Evolutionary conservation across 139 green algal species (phyloP), one percentile per base, ranked within the genome.

Genomic region (Edaphochlamys debaryana): DNA sequence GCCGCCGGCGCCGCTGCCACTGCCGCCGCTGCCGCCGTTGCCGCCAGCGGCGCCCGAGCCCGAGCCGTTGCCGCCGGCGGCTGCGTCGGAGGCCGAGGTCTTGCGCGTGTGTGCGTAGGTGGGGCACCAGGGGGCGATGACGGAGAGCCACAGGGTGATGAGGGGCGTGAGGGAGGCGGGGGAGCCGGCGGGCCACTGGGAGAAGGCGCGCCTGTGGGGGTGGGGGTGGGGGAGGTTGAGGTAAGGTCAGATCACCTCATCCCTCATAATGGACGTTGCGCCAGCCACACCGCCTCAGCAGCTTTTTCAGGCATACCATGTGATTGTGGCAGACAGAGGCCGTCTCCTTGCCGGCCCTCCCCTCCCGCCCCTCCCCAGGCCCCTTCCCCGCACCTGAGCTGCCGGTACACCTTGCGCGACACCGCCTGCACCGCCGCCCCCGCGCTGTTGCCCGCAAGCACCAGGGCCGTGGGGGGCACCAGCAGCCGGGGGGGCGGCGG

Each of bases 391-490:
- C 34, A 88, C 79, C 89, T 83, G 40, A 96, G 90, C 54, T 94
- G 89, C 52, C 93, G 86, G 89, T 94, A 97, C 67, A 97, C 63
- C 56, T 93, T 92, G 4, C 89, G 82, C 11, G 84, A 85, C 56
- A 94, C 73, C 1, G 89, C 91, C 85, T 97, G 93, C 60, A 91
- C 84, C 6, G 82, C 82, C 6, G 83, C 64, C 3, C 62, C 72
- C 40, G 77, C 86, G 42, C 62, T 74, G 29, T 11, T 62, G 64
- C 71, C 70, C 7, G 38, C 41, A 36, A 67, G 41, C 72, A 71
- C 15, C 72, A 87, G 71, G 37, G 71, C 34, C 62, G 63, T 67
- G 4, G 83, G 74, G 40, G 83, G 83, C 64, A 67, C 45, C 80
- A 70, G 40, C 58, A 74, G 41, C 69, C 80, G 68, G 27, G 60